Base-by-base conservation (phyloP, 345 rosid genomes). In the Eucalyptus camaldulensis region DNA sequence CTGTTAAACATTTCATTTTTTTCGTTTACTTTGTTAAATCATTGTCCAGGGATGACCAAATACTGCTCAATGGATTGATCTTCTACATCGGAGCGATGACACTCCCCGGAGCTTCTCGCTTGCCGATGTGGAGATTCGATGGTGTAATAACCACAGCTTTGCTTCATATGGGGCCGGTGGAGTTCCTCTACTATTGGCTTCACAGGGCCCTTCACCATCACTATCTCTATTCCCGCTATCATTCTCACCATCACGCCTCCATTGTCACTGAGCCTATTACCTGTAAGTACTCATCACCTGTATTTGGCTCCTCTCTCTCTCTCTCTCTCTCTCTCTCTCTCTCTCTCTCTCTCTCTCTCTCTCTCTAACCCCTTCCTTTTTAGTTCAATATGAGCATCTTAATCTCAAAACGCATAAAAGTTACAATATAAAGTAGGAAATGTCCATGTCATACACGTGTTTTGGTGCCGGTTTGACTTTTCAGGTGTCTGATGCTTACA, bases 211-310 rank as follows among this genome's bases (percentile, higher is more conserved):
- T 97, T 10, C 99, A 97, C 89, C 99, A 96, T 90, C 97, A 96
- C 90, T 95, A 80, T 87, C 97, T 97, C 87, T 97, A 97, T 92
- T 92, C 96, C 51, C 97, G 98, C 72, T 95, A 97, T 91, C 99
- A 96, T 87, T 97, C 99, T n/a, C 99, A 97, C 53, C 99, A 95
- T 88, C 98, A 96, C 91, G 94, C 98, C 69, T 97, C 99, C 87
- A 94, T 96, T 9, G 97, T 91, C 92, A 96, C 97, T 29, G 97
- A 97, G 89, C 98, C 99, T n/a, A 97, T 95, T 87, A 93, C 97
- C 21, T 94, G 97, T 95, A 92, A 90, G 92, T 25, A 47, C 43
- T 53, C 58, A 87, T 50, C 72, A n/a, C 17, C 72, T 65, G 72
- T n/a, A n/a, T 13, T 29, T 29, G 15, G 5, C 33, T 62, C 31